Evolutionary conservation across 2,329 filamentous ascomycete species (phyloP).

Genomic region (Fusarium nodosum): DNA sequence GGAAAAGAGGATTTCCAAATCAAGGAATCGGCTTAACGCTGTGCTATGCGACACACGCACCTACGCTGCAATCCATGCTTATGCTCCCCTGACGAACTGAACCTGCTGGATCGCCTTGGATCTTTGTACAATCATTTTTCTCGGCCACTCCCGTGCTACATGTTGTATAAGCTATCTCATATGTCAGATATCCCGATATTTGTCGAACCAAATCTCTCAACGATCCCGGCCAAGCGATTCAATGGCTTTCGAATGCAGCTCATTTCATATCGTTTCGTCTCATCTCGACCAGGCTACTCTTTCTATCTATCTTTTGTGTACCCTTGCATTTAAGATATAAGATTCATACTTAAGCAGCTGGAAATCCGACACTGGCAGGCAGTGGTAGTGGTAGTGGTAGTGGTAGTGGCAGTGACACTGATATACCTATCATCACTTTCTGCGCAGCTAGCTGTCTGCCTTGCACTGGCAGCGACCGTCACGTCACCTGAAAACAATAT

Average conservation of each 20-base stretch:
- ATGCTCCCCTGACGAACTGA: slow-evolving; percentile 28
- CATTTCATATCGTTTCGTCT: slow-evolving; percentile 15
- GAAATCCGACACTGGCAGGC: slow-evolving; percentile 28
- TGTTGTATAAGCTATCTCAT: slow-evolving; percentile 33
- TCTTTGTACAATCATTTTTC: slow-evolving; percentile 38
- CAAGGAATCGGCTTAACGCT: slow-evolving; percentile 36
- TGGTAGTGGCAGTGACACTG: slow-evolving; percentile 4
- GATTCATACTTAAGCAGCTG: background rate
- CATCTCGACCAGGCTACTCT: background rate
- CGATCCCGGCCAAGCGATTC: slow-evolving; percentile 10
- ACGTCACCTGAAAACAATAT: slow-evolving; percentile 4
- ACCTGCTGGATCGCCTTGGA: slow-evolving; percentile 43
- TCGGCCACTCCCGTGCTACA: slow-evolving; percentile 44
- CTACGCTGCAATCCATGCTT: slow-evolving; percentile 9
- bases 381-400: background rate
- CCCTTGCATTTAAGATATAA: slow-evolving; percentile 9
- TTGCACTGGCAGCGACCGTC: slow-evolving; percentile 3
- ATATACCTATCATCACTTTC: slow-evolving; percentile 10
- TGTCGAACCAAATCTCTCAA: slow-evolving; percentile 9
- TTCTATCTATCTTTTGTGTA: slow-evolving; percentile 20
- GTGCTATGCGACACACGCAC: slow-evolving; percentile 44
- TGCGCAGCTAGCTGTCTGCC: slow-evolving; percentile 1
- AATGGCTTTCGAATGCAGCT: slow-evolving; percentile 19
- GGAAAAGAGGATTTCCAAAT: slow-evolving; percentile 37
- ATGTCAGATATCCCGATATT: slow-evolving; percentile 33